Conservation (phyloP, 1,139 yeast genomes). For the Zhuliangozyma blackwelliae region DNA sequence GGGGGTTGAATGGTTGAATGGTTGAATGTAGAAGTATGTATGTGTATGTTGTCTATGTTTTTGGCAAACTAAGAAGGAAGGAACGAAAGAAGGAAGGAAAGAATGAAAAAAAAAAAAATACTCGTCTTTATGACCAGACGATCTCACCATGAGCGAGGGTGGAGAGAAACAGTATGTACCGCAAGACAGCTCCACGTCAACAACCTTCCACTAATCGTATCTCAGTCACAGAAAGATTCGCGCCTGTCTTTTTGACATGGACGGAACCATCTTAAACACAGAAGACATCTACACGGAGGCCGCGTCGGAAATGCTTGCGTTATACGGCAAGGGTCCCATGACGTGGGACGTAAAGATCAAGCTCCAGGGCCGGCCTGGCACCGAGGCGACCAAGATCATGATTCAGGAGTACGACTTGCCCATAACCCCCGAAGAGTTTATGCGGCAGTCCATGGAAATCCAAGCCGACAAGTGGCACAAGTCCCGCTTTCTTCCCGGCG, state of each 20-base stretch:
- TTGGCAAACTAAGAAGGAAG: not conserved
- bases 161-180: not conserved
- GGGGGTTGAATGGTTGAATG: not conserved
- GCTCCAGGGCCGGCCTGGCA: conserved; percentile 89
- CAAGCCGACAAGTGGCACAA: conserved; percentile 63
- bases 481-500: conserved; percentile 78
- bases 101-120: too few species aligned
- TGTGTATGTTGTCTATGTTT: not conserved
- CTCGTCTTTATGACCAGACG: too few species aligned
- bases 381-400: conserved; percentile 54
- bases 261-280: conserved; percentile 85
- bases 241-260: conserved; percentile 97
- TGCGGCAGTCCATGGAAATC: conserved; percentile 43
- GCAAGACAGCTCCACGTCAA: not conserved
- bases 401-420: conserved; percentile 68
- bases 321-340: conserved; percentile 69
- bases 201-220: not conserved
- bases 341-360: conserved; percentile 88
- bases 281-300: conserved; percentile 87
- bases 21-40: not conserved
- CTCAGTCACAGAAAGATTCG: conserved; percentile 28
- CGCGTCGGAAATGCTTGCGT: conserved; percentile 58
- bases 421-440: conserved; percentile 59
- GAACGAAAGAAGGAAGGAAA: not conserved
- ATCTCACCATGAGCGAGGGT: too few species aligned